phyloP scores from a whole-genome alignment of 208 protist genomes.

The Acanthamoeba healyi region DNA sequence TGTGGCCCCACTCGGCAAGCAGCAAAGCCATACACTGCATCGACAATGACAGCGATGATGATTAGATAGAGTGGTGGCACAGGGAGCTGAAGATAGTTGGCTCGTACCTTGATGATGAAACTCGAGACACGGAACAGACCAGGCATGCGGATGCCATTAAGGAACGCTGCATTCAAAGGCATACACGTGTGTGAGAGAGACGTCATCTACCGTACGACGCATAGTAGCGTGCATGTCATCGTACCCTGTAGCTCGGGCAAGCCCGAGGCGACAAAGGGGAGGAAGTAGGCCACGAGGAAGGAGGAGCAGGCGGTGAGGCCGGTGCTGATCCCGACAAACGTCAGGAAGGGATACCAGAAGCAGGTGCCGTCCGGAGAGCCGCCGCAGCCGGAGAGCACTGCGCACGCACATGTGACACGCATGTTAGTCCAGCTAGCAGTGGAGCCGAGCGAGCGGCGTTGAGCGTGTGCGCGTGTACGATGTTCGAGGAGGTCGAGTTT shows the following conservation, averaged over 20 bases:
- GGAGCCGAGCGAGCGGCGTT: too few relatives aligned
- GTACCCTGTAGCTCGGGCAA: neutral
- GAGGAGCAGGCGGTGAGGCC: neutral
- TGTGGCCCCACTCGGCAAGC: neutral
- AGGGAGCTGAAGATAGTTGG: neutral
- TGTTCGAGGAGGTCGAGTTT: neutral
- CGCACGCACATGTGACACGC: too few relatives aligned
- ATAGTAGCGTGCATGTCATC: neutral
- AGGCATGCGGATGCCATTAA: neutral
- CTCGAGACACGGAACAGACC: neutral
- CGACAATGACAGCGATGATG: neutral
- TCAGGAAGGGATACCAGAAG: constrained; percentile 11
- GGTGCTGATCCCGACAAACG: constrained; percentile 1
- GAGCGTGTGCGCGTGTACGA: neutral
- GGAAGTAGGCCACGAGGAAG: constrained; percentile 1
- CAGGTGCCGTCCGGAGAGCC: neutral
- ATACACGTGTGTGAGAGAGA: neutral
- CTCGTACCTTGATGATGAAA: neutral
- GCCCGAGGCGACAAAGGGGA: neutral
- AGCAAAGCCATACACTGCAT: neutral
- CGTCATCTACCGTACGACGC: neutral
- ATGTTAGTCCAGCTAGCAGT: too few relatives aligned
- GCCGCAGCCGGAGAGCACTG: neutral
- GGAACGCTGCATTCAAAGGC: neutral
- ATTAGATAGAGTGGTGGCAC: neutral